Conservation (phyloP, 2,329 filamentous ascomycete species). For the Trichoderma arundinaceum region DNA sequence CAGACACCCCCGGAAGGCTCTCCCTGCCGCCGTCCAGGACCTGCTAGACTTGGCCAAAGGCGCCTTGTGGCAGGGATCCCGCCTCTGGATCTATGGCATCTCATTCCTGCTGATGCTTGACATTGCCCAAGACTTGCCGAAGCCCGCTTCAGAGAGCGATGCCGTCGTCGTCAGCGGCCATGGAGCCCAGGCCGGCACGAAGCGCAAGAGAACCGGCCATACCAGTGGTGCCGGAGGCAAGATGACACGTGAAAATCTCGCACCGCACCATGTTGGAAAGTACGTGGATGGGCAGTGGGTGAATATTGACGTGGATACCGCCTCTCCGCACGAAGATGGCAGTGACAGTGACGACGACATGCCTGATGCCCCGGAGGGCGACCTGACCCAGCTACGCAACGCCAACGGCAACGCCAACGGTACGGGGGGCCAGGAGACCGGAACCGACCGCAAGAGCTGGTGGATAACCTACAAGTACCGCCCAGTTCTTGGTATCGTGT, state of each 20-base stretch:
- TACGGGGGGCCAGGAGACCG: slow-evolving; percentile 36
- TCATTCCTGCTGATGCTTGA: slow-evolving; percentile 94
- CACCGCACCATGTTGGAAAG: slow-evolving; percentile 52
- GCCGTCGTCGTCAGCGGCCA: slow-evolving; percentile 39
- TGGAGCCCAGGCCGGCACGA: slow-evolving; percentile 47
- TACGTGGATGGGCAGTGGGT: slow-evolving; percentile 49
- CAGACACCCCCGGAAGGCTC: slow-evolving; percentile 74
- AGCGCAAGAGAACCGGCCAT: slow-evolving; percentile 59
- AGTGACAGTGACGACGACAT: slow-evolving; percentile 49
- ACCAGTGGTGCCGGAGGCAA: slow-evolving; percentile 60
- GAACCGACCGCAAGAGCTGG: slow-evolving; percentile 49
- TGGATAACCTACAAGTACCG: slow-evolving; percentile 95
- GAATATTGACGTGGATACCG: slow-evolving; percentile 48
- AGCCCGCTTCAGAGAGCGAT: slow-evolving; percentile 40
- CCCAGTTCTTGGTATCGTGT: slow-evolving; percentile 79
- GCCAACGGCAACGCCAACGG: slow-evolving; percentile 35
- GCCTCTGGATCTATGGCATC: slow-evolving; percentile 86
- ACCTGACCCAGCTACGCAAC: slow-evolving; percentile 46
- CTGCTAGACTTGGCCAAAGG: slow-evolving; percentile 83
- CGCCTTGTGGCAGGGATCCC: slow-evolving; percentile 77
- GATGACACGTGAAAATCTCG: slow-evolving; percentile 55
- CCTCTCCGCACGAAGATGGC: slow-evolving; percentile 44
- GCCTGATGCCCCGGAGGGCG: slow-evolving; percentile 42
- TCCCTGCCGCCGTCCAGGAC: slow-evolving; percentile 75
- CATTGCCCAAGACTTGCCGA: slow-evolving; percentile 70